Conservation (phyloP, 2,329 filamentous ascomycete species). For the Fusarium tanahbumbuense region DNA sequence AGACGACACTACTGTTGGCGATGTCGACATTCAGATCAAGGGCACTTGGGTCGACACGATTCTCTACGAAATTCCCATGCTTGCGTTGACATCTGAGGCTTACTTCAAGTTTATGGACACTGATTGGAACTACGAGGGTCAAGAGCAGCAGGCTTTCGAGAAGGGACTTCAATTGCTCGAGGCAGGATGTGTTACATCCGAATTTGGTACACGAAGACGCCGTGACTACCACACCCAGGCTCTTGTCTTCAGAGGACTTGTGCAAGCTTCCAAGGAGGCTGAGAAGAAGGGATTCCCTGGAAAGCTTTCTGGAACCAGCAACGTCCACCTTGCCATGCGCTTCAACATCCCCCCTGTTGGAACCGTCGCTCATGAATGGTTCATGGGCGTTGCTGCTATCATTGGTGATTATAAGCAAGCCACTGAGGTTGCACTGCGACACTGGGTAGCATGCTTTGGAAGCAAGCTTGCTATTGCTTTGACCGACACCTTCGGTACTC, state of each 20-base stretch:
- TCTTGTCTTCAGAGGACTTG: constrained; percentile 87
- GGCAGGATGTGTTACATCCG: constrained; percentile 88
- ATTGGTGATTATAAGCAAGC: constrained; percentile 85
- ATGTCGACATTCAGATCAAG: constrained; percentile 79
- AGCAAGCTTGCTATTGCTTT: constrained; percentile 86
- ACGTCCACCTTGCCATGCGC: constrained; percentile 96
- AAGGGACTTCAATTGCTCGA: constrained; percentile 85
- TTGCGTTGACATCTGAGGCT: constrained; percentile 92
- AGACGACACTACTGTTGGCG: constrained; percentile 74
- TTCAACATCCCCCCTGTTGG: constrained; percentile 87
- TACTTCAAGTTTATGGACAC: constrained; percentile 97
- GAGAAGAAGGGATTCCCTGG: constrained; percentile 73
- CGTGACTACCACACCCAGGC: constrained; percentile 96
- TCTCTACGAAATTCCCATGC: constrained; percentile 94
- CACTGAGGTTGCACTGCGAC: constrained; percentile 83
- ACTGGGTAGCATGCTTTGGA: constrained; percentile 94
- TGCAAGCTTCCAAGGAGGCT: constrained; percentile 79
- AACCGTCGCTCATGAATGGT: constrained; percentile 96
- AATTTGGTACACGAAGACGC: constrained; percentile 90
- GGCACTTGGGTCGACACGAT: constrained; percentile 96
- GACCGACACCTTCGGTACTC: constrained; percentile 96
- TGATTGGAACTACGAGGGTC: constrained; percentile 89
- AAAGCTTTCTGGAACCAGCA: constrained; percentile 88
- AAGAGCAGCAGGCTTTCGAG: constrained; percentile 83
- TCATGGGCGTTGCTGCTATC: constrained; percentile 97